phyloP scores from a whole-genome alignment of 2,329 filamentous ascomycete species.

The Microdochium nivale region DNA sequence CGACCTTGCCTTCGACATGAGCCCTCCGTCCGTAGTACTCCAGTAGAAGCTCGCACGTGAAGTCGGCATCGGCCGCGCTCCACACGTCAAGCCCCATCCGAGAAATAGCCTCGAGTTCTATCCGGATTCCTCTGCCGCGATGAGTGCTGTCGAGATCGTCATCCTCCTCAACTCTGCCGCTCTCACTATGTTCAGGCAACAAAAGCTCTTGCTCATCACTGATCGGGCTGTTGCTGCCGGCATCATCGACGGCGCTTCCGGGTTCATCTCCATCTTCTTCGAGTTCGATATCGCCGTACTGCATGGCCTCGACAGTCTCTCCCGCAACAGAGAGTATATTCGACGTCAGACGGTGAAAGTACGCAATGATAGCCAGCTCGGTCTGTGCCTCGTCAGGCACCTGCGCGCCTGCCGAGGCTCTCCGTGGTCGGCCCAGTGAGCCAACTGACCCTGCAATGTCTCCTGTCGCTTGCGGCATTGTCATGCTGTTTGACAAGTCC shows the following conservation, averaged over 20 bases:
- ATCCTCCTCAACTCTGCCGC: slow-evolving; percentile 24
- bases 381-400: slow-evolving; percentile 36
- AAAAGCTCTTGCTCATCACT: slow-evolving; percentile 29
- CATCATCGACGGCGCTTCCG: slow-evolving; percentile 1
- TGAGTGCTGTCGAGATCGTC: slow-evolving; percentile 20
- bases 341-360: slow-evolving; percentile 70
- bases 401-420: slow-evolving; percentile 12
- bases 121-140: slow-evolving; percentile 34
- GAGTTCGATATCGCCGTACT: slow-evolving; percentile 40
- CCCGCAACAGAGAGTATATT: slow-evolving; percentile 39
- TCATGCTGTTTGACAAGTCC: slow-evolving; percentile 31
- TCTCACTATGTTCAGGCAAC: slow-evolving; percentile 25
- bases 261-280: slow-evolving; percentile 14
- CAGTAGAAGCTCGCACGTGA: slow-evolving; percentile 52
- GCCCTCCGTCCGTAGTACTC: slow-evolving; percentile 59
- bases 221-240: slow-evolving; percentile 18
- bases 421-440: slow-evolving; percentile 20
- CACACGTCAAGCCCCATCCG: slow-evolving; percentile 72
- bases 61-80: slow-evolving; percentile 62
- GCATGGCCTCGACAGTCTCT: slow-evolving; percentile 35
- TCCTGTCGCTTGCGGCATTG: slow-evolving; percentile 17
- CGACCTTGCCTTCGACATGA: slow-evolving; percentile 56
- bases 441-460: slow-evolving; percentile 33
- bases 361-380: slow-evolving; percentile 68
- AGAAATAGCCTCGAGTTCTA: slow-evolving; percentile 57